Conservation (phyloP, 352 stramenopile genomes). For the Phytophthora europaea region DNA sequence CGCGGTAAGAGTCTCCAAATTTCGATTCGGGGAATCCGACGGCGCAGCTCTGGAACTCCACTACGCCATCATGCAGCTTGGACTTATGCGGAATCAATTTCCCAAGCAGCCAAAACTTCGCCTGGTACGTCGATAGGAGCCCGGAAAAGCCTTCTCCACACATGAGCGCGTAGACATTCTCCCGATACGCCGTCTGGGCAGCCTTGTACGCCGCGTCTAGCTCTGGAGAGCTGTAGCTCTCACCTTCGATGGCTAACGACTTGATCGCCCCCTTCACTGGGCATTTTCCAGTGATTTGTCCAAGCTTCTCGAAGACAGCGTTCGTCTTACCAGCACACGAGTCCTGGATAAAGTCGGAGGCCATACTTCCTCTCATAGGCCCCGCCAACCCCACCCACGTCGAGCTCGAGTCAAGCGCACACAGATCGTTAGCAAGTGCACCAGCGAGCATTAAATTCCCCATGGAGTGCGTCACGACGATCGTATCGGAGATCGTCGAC, state of each 20-base stretch:
- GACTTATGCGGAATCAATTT: slow-evolving; percentile 34
- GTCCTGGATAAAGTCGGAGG: slow-evolving; percentile 23
- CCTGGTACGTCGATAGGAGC: slow-evolving; percentile 37
- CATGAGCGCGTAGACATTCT: slow-evolving; percentile 38
- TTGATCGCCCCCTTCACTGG: slow-evolving; percentile 5
- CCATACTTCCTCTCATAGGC: slow-evolving; percentile 39
- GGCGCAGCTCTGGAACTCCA: slow-evolving; percentile 36
- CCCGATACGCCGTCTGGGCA: slow-evolving; percentile 31
- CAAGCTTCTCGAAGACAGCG: slow-evolving; percentile 16
- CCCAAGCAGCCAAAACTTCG: slow-evolving; percentile 27
- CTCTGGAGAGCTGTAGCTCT: slow-evolving; percentile 22
- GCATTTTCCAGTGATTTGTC: slow-evolving; percentile 24
- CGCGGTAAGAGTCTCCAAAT: slow-evolving; percentile 48
- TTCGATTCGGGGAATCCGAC: slow-evolving; percentile 39
- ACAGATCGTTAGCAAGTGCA: slow-evolving; percentile 30
- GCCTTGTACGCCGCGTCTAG: slow-evolving; percentile 32
- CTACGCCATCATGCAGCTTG: slow-evolving; percentile 35
- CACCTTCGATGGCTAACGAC: slow-evolving; percentile 42
- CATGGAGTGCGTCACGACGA: slow-evolving; percentile 36
- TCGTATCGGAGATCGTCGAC: slow-evolving; percentile 25
- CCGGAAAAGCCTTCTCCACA: slow-evolving; percentile 41
- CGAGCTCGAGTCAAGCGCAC: slow-evolving; percentile 29
- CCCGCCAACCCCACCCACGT: slow-evolving; percentile 42
- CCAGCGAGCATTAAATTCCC: slow-evolving; percentile 37
- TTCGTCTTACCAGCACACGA: slow-evolving; percentile 27